Base-by-base conservation (phyloP, 2,329 filamentous ascomycete genomes). In the Colletotrichum sp. region DNA sequence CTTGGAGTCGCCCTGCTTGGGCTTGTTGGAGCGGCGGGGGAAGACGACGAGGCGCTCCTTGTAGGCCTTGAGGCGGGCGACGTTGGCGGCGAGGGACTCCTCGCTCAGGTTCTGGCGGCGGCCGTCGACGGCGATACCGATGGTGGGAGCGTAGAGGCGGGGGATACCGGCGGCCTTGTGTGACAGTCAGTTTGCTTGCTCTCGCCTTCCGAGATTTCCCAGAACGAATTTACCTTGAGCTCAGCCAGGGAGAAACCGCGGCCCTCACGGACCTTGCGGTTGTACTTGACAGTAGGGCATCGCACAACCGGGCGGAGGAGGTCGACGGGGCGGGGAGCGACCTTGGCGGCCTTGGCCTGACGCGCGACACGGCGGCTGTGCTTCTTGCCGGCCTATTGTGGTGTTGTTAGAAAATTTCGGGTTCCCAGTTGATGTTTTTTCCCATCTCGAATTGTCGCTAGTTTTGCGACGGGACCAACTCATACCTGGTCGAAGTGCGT, bases 401-500 rank as follows among this genome's bases (percentile, higher is more conserved):
- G 44, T 49, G 44, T 49, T 49, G 44, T 49, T 49, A 49, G 44
- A 44, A 34, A 55, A 26, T n/a, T 64, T 76, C 62, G 69, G 64
- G 62, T 85, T 80, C 26, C 72, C 78, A 72, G 78, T 72, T 72
- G 72, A 3, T 69, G 44, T 77, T 16, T 28, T 44, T 57, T 21
- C 44, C 26, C 26, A 79, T 64, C 79, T 81, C 79, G 72, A 79
- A 79, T 71, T 44, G 18, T 24, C 81, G 78, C 81, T 78, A n/a
- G 16, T 6, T 44, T 68, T 39, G 52, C 16, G 21, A 15, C 57
- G 18, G 64, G 59, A n/a, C 59, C 63, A 30, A 57, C 16, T 80
- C 86, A 90, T 96, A 98, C 96, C 96, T 99, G 97, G 92, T 99
- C 96, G 92, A 99, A 99, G 93, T 99, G 97, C 90, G 95, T 95